phyloP scores from a whole-genome alignment of 495 filamentous ascomycete species.

The Aspergillus ostianus region DNA sequence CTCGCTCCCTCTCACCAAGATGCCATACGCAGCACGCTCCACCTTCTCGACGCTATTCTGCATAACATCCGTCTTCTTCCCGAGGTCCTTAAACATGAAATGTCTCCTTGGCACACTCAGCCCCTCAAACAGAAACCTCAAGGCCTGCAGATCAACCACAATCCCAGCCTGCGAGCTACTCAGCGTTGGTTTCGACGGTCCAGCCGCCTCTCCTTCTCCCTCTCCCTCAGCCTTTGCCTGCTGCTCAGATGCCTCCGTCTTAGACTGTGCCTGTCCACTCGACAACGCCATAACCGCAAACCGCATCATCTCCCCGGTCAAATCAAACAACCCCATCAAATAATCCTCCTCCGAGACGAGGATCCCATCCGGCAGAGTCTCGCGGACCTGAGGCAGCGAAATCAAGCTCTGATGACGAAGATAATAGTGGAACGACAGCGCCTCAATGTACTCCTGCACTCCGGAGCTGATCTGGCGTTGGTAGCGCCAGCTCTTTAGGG shows the following conservation, averaged over 20 bases:
- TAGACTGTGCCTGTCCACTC: constrained; percentile 18
- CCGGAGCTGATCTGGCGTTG: constrained; percentile 69
- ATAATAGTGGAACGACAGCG: constrained; percentile 83
- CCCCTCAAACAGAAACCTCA: constrained; percentile 72
- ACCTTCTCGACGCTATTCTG: constrained; percentile 88
- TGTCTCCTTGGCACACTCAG: constrained; percentile 51
- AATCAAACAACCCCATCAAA: constrained; percentile 85
- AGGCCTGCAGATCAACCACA: constrained; percentile 68
- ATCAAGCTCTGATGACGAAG: constrained; percentile 74
- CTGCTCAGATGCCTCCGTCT: constrained; percentile 1
- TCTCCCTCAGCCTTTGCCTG: not conserved
- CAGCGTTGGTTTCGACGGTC: constrained; percentile 7
- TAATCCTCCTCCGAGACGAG: constrained; percentile 80
- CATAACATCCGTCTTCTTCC: constrained; percentile 87
- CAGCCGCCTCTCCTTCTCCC: constrained; percentile 20
- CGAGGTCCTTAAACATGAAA: constrained; percentile 57
- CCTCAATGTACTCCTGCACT: constrained; percentile 91
- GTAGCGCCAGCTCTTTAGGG: constrained; percentile 82
- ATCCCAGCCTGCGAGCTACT: constrained; percentile 43
- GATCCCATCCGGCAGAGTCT: constrained; percentile 52
- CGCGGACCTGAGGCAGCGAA: constrained; percentile 54
- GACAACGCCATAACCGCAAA: constrained; percentile 75
- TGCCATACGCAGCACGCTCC: constrained; percentile 82
- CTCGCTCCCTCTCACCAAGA: constrained; percentile 82
- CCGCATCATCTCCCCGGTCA: constrained; percentile 93